Evolutionary conservation across 139 green algal genomes (phyloP).

Genomic region (Micractinium conductrix): DNA sequence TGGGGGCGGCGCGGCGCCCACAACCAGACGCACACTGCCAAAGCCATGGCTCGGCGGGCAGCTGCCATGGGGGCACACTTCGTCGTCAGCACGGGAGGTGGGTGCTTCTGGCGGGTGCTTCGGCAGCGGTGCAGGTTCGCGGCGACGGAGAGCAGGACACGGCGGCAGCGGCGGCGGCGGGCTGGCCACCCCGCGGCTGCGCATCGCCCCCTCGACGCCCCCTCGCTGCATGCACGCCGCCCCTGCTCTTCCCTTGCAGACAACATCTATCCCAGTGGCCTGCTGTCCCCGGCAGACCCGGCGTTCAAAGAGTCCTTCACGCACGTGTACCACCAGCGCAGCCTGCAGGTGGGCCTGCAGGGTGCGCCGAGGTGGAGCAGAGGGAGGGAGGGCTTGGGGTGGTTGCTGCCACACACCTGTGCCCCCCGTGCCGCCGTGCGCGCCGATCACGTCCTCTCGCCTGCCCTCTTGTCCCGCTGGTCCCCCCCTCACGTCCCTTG

Average conservation of each 20-base stretch:
- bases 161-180: too few relatives aligned
- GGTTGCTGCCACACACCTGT: neutral
- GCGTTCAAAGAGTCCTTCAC: constrained; percentile 27
- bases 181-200: too few relatives aligned
- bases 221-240: neutral
- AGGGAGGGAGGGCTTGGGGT: neutral
- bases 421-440: neutral
- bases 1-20: constrained; percentile 64
- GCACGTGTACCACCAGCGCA: constrained; percentile 3
- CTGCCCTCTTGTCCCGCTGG: neutral
- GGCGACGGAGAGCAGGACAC: too few relatives aligned
- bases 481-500: constrained; percentile 54
- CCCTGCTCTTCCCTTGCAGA: constrained; percentile 14
- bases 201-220: too few relatives aligned
- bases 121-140: too few relatives aligned
- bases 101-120: too few relatives aligned
- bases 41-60: constrained; percentile 57
- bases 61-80: constrained; percentile 50
- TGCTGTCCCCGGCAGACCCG: constrained; percentile 15
- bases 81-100: constrained; percentile 66
- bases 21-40: constrained; percentile 62
- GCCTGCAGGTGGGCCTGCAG: constrained; percentile 12
- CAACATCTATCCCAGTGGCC: constrained; percentile 56
- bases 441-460: neutral
- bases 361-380: neutral